These are phyloP conservation scores for Carex pumila DNA, from an alignment of 176 grass and related monocot species.

Conservation along the genomic window DNA sequence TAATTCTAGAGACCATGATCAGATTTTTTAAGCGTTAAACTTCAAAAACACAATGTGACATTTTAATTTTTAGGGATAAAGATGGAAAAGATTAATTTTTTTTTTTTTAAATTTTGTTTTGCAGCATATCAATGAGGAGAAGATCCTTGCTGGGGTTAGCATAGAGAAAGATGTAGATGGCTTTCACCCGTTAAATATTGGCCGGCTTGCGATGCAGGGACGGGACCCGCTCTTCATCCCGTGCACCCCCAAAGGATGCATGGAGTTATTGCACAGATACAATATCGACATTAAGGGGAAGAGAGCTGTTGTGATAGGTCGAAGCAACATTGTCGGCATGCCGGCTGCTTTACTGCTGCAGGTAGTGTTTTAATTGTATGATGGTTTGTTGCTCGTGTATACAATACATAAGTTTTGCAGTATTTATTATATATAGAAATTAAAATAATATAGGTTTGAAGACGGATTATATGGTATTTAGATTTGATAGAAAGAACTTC, in stretches of 20 bases:
- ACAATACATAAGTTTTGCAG: neutral
- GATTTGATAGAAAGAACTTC: no score
- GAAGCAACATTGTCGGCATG: constrained; percentile 97
- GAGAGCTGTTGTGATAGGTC: constrained; percentile 77
- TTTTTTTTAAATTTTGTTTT: constrained; percentile 17
- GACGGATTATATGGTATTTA: no score
- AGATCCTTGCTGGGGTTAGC: constrained; percentile 71
- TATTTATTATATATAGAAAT: no score
- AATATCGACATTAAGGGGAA: constrained; percentile 86
- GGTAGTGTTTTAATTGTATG: constrained; percentile 30
- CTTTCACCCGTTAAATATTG: constrained; percentile 96
- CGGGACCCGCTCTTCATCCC: constrained; percentile 81
- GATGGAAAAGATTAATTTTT: neutral
- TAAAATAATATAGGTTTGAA: no score
- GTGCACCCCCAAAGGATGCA: constrained; percentile 99
- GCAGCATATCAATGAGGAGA: constrained; percentile 96
- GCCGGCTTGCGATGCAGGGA: constrained; percentile 93
- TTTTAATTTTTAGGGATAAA: neutral
- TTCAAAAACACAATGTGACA: neutral
- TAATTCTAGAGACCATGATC: neutral
- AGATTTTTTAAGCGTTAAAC: neutral
- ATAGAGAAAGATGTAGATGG: constrained; percentile 90
- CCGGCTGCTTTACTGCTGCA: constrained; percentile 78
- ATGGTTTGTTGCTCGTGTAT: neutral
- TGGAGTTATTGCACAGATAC: constrained; percentile 73